These are phyloP conservation scores for Phytophthora niederhauseri DNA, from an alignment of 352 stramenopile species.

Conservation along the genomic window DNA sequence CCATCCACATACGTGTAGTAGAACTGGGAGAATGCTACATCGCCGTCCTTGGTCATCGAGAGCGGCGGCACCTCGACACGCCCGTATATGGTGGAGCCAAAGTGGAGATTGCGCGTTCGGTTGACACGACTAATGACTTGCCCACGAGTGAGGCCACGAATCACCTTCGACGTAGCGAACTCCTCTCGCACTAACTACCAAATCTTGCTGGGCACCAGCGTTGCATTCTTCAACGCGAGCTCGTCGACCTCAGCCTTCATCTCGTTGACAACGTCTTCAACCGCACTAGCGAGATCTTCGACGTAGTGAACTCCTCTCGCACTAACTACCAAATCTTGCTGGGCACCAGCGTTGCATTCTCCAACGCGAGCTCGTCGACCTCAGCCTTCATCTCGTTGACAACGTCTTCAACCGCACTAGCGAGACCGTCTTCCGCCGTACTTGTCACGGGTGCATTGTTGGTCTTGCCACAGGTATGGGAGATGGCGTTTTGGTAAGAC, in stretches of 20 bases:
- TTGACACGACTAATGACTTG: neutral
- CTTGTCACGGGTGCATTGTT: neutral
- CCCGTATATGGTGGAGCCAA: slow-evolving; percentile 13
- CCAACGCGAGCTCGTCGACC: neutral
- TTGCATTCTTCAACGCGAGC: neutral
- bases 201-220: neutral
- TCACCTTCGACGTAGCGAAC: neutral
- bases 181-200: neutral
- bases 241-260: neutral
- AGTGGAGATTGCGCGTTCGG: neutral
- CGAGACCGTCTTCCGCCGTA: neutral
- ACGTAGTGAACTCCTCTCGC: neutral
- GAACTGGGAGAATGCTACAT: slow-evolving; percentile 24
- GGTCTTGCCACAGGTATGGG: neutral
- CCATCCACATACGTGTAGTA: slow-evolving; percentile 14
- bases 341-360: neutral
- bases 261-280: neutral
- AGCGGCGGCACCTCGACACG: slow-evolving; percentile 12
- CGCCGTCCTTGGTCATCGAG: neutral
- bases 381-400: neutral
- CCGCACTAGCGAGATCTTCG: neutral
- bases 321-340: neutral
- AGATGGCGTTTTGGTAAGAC: neutral
- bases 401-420: neutral
- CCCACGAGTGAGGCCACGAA: neutral